These are phyloP conservation scores for Tulasnella sp. DNA, from an alignment of 768 basidiomycete species.

Conservation along the genomic window DNA sequence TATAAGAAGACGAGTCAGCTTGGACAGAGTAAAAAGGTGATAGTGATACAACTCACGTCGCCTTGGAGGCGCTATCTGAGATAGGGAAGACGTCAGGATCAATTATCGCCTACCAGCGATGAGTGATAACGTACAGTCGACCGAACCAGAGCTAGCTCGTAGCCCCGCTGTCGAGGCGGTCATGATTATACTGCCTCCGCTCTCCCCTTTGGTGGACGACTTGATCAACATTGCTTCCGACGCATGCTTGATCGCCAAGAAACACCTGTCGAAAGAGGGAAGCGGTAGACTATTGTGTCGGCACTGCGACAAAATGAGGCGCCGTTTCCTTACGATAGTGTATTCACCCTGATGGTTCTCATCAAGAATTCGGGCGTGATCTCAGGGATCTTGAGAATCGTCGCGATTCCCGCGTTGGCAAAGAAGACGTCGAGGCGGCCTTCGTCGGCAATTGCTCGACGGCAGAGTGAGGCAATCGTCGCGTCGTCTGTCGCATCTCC, in stretches of 20 bases:
- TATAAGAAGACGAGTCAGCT: no score
- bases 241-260: slow-evolving; percentile 80
- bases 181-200: slow-evolving; percentile 17
- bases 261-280: slow-evolving; percentile 44
- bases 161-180: slow-evolving; percentile 15
- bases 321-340: slow-evolving; percentile 38
- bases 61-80: slow-evolving; percentile 87
- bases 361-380: slow-evolving; percentile 58
- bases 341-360: slow-evolving; percentile 68
- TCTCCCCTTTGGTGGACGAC: not conserved
- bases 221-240: slow-evolving; percentile 66
- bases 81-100: not conserved
- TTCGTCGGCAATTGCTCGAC: slow-evolving; percentile 65
- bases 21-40: not conserved
- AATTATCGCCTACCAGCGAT: no score
- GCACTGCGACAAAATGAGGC: no score
- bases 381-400: slow-evolving; percentile 36
- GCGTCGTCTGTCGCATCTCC: slow-evolving; percentile 78
- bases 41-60: slow-evolving; percentile 49
- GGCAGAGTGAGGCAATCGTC: slow-evolving; percentile 56
- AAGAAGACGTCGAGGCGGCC: slow-evolving; percentile 89
- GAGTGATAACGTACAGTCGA: not conserved
- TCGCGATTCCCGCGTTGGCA: slow-evolving; percentile 73
- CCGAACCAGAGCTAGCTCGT: not conserved
- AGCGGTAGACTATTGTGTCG: no score